Evolutionary conservation across 139 green algal species (phyloP), one percentile per base, ranked within the genome.

Genomic region (Picochlorum sp.): DNA sequence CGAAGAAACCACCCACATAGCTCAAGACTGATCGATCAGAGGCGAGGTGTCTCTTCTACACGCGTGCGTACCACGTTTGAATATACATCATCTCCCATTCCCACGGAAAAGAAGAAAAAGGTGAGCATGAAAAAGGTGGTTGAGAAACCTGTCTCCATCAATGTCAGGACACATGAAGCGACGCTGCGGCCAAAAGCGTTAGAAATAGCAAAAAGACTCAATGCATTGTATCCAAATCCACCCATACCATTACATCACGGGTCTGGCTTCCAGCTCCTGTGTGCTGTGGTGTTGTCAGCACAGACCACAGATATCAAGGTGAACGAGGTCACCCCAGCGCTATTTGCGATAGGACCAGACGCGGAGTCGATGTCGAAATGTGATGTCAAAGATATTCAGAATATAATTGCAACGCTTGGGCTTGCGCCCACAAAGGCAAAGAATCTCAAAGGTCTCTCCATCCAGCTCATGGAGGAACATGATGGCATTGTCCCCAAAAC

Each of bases 401-500:
- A 37, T 15, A 70, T 82, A 61, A 95, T 96, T 50, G 65, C 66
- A 45, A 56, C 74, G 44, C 77, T 96, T n/a, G 88, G 88, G 0
- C 76, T 96, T 58, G 86, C 85, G 0, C 83, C 85, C 2, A 96
- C 88, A 26, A 96, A 96, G 74, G 83, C 88, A 13, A 83, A 77
- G 26, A 93, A 94, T 69, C 57, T 96, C 3, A 60, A 63, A 52
- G 65, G 44, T 31, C 21, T 69, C 23, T 37, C 50, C 16, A 56
- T 84, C 76, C 63, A 88, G 37, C 71, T 95, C 30, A 57, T 92
- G 41, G 79, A 86, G 63, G 64, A 67, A 9, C 80, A 94, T 65
- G 62, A 62, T 24, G 88, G 85, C 0, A 18, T 82, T 59, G 80
- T 95, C n/a, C 87, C 87, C 0, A 26, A 60, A 18, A 87, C 37